Percentiles rank a stretch among this genome's conserved stretches.
Conservation (phyloP, 805 yeast species). For the Vanderwaltozyma yarrowii region DNA sequence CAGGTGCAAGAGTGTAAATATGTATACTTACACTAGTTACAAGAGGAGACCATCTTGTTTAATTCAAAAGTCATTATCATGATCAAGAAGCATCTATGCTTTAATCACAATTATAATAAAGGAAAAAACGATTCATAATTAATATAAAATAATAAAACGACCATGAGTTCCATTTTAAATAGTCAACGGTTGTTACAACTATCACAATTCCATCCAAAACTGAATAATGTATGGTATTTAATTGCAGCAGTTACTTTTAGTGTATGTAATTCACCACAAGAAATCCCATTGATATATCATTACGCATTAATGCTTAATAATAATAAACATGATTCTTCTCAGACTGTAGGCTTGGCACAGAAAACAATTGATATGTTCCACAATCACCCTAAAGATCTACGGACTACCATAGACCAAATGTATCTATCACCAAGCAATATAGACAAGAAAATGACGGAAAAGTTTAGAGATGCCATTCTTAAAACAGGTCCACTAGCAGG, state of each 20-base stretch:
- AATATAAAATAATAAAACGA: too few species aligned
- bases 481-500: constrained; percentile 77
- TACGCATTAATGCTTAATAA: constrained; percentile 40
- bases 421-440: constrained; percentile 16
- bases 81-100: too few species aligned
- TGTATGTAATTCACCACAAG: constrained; percentile 74
- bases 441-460: constrained; percentile 32
- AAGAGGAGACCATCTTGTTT: too few species aligned
- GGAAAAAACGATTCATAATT: too few species aligned
- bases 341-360: constrained; percentile 12
- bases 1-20: too few species aligned
- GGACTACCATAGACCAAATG: constrained; percentile 9
- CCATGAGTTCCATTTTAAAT: constrained; percentile 17
- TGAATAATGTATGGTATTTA: constrained; percentile 59
- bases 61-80: too few species aligned
- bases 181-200: constrained; percentile 22
- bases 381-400: constrained; percentile 3
- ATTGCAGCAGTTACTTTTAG: constrained; percentile 75
- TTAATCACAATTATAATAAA: too few species aligned
- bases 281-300: constrained; percentile 63
- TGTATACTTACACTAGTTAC: too few species aligned
- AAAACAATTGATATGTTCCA: constrained; percentile 12
- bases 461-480: constrained; percentile 66
- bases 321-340: constrained; percentile 8
- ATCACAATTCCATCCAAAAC: constrained; percentile 36